Base-by-base conservation (phyloP, 2,329 filamentous ascomycete species). In the Pseudopyricularia cyperi region DNA sequence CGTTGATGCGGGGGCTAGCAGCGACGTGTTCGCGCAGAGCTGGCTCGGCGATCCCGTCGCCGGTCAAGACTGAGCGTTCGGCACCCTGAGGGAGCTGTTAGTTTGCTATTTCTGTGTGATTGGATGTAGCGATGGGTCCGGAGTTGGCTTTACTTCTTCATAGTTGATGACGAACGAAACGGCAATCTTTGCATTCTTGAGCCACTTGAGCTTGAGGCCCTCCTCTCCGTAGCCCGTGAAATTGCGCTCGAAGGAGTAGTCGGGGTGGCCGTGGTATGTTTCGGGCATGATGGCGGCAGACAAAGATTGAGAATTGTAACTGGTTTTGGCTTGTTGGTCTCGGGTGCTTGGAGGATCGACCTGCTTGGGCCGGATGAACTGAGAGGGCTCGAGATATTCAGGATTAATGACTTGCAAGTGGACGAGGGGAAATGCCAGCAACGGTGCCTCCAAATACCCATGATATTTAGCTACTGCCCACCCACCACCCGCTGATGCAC, bases 121-220 rank as follows among this genome's bases (percentile, higher is more conserved):
- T 24, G 22, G 9, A 22, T 12, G 9, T 4, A 42, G 19, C 11
- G 7, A 42, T 17, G 7, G 37, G 17, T 11, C 19, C 3, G 19
- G 12, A 12, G 12, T 4, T 8, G 7, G 6, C 50, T 24, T 3
- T 8, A 47, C 54, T 52, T 63, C 62, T 55, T 67, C 66, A 49
- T 67, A 68, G 54, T 68, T 68, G 52, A 68, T 64, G 14, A 66
- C 65, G 49, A 67, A 67, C 2, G 63, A 66, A 0, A 68, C 62
- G 11, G 65, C 65, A 22, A 68, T 66, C 46, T 65, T 66, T 30
- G 63, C 64, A 28, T 57, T 57, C 51, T 64, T 64, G 4, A 64
- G 65, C 65, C 65, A 68, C 52, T 63, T 59, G 12, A 63, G 55
- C 26, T 64, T 52, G 5, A 35, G 48, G 17, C 47, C 26, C 11